Evolutionary conservation across 495 filamentous ascomycete genomes (phyloP).

Genomic region (Penicillium chermesinum): DNA sequence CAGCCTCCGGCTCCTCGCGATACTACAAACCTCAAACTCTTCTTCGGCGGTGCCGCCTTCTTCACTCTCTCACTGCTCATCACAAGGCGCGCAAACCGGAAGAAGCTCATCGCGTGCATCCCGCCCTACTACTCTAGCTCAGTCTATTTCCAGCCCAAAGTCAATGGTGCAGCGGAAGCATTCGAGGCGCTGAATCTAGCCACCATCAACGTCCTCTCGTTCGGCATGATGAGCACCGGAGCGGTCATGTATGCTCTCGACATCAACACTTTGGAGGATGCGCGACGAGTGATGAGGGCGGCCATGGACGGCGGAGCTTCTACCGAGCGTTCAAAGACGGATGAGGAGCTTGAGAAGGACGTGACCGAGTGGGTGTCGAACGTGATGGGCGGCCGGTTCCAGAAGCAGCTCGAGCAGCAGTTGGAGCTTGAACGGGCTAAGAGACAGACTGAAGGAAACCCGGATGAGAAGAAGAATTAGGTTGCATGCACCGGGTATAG

Average conservation of each 20-base stretch:
- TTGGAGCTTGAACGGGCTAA: slow-evolving; percentile 20
- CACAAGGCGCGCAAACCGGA: slow-evolving; percentile 62
- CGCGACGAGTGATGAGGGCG: slow-evolving; percentile 50
- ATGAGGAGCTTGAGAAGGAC: slow-evolving; percentile 57
- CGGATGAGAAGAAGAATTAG: slow-evolving; percentile 8
- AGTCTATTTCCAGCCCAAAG: slow-evolving; percentile 34
- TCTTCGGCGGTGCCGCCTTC: slow-evolving; percentile 69
- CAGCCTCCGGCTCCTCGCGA: slow-evolving; percentile 12
- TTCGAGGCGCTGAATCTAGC: slow-evolving; percentile 77
- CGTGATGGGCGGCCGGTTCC: slow-evolving; percentile 52
- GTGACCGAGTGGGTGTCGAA: slow-evolving; percentile 67
- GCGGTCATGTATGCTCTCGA: slow-evolving; percentile 66
- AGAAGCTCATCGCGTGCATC: slow-evolving; percentile 46
- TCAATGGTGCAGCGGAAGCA: slow-evolving; percentile 59
- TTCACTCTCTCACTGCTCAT: slow-evolving; percentile 60
- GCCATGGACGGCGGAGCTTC: slow-evolving; percentile 38
- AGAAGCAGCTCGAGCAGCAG: slow-evolving; percentile 31
- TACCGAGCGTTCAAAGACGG: slow-evolving; percentile 37
- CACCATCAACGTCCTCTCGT: slow-evolving; percentile 69
- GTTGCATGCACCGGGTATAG: neutral
- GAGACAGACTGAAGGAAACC: slow-evolving; percentile 22
- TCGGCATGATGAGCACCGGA: slow-evolving; percentile 63
- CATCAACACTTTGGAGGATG: slow-evolving; percentile 64
- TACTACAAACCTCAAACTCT: slow-evolving; percentile 45
- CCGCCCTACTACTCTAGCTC: slow-evolving; percentile 65